Base-by-base conservation (phyloP, 257 asterid genomes). In the Gentiana macrophylla region DNA sequence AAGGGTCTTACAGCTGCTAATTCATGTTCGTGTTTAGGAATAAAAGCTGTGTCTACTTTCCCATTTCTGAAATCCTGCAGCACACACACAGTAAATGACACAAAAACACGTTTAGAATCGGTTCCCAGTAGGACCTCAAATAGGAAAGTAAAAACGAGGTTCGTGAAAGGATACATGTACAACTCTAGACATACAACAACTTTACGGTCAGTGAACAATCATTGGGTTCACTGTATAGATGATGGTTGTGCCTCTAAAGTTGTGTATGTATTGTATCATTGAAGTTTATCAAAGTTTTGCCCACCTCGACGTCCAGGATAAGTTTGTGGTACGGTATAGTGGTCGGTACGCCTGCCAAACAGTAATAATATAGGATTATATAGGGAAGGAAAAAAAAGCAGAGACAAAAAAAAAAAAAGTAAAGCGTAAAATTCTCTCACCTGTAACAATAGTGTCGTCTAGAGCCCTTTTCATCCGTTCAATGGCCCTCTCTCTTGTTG, bases 381-480 rank as follows among this genome's bases (percentile, higher is more conserved):
- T 45, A 49, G 34, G 55, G 24, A 67, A 24, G 24, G 24, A 15
- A 38, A 38, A 3, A 38, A 38, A 1, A 38, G 44, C 24, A 24
- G 24, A 24, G 24, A 24, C 24, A 24, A 38, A 38, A 38, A 38
- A 1, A 38, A 52, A 52, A 43, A 24, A 44, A 44, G 5, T 35
- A 34, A 3, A 11, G 32, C n/a, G 33, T 32, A 49, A 46, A 46
- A 37, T n/a, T 38, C 32, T 37, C 53, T 72, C 70, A 85, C 98
- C 98, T 72, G 83, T 80, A 46, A 92, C 88, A 41, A 83, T 77
- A 70, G 98, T 92, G 74, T 92, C 98, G 52, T 79, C 12, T 32
- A 92, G 98, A 63, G 98, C 98, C 76, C 98, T 79, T 76, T 92
- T 92, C 98, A 92, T 92, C 74, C 98, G 95, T 58, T 74, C 82